Base-by-base conservation (phyloP, 192 early-diverging fungal genomes). In the Coemansia reversa region DNA sequence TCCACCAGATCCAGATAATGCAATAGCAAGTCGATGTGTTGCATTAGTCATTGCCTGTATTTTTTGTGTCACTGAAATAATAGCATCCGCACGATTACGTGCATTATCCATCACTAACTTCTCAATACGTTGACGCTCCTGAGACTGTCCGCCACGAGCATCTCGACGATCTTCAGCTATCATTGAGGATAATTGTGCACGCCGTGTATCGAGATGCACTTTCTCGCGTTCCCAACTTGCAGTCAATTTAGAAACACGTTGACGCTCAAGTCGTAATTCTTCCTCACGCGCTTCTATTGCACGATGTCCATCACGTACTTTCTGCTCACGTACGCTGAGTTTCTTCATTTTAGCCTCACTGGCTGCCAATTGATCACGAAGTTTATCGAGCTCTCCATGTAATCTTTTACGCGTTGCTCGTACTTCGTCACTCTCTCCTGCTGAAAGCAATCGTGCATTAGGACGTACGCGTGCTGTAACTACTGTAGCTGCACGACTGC, bases 401-500 rank as follows among this genome's bases (percentile, higher is more conserved):
- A 70, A 42, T n/a, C 66, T 65, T 19, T 45, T 60, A 9, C 78
- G 78, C 7, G 33, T 51, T 7, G 61, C 73, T 0, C 60, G 62
- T 35, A 75, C 56, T 45, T 80, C 78, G 23, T 74, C 78, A 29
- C 65, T 65, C 29, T 80, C 78, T 54, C 69, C 78, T 2, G 65
- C 56, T 8, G 68, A 66, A 39, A 80, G 57, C 16, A 80, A 53
- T 7, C 61, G 64, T 18, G 72, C 61, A 8, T 66, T 55, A 19
- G 47, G 27, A 1, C 42, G 51, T 14, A 66, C 62, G 5, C 72
- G 69, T 33, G 73, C 30, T 1, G 77, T 69, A n/a, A 56, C 73
- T 20, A 80, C 77, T 0, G 74, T 69, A 0, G 77, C 30, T 30
- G 69, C 61, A 20, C 58, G 65, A n/a, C 70, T 55, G 4, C 82